phyloP scores from a whole-genome alignment of 2,329 filamentous ascomycete genomes.

The Colletotrichum sansevieriae region DNA sequence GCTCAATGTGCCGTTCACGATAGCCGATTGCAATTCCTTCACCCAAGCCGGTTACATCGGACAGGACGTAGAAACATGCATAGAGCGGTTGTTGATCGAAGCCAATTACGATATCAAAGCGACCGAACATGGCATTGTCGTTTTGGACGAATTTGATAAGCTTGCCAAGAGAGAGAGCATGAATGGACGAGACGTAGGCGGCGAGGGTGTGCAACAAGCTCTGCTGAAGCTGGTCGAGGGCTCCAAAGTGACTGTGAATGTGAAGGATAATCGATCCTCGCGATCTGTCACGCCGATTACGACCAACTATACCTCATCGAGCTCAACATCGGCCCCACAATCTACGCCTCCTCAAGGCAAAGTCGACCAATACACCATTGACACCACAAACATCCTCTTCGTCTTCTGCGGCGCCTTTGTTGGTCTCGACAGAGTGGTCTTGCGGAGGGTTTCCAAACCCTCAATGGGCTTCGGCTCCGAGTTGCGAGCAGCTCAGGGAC shows the following conservation, averaged over 20 bases:
- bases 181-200: constrained; percentile 93
- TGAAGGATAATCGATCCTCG: constrained; percentile 80
- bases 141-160: constrained; percentile 97
- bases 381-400: constrained; percentile 97
- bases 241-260: constrained; percentile 90
- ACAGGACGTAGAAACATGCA: constrained; percentile 96
- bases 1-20: constrained; percentile 94
- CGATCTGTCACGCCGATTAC: constrained; percentile 66
- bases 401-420: constrained; percentile 97
- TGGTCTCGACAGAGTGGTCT: constrained; percentile 87
- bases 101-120: constrained; percentile 88
- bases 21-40: constrained; percentile 95
- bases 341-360: constrained; percentile 62
- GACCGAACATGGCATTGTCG: constrained; percentile 92
- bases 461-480: constrained; percentile 93
- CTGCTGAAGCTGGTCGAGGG: constrained; percentile 96
- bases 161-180: constrained; percentile 89
- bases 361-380: constrained; percentile 78
- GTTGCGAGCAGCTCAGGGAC: constrained; percentile 70
- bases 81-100: constrained; percentile 89
- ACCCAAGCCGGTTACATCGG: constrained; percentile 98
- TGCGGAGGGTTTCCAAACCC: constrained; percentile 86
- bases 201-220: constrained; percentile 96
- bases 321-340: constrained; percentile 61
- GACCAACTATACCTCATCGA: constrained; percentile 63